Base-by-base conservation (phyloP, 2,329 filamentous ascomycete genomes). In the Massarina eburnea region DNA sequence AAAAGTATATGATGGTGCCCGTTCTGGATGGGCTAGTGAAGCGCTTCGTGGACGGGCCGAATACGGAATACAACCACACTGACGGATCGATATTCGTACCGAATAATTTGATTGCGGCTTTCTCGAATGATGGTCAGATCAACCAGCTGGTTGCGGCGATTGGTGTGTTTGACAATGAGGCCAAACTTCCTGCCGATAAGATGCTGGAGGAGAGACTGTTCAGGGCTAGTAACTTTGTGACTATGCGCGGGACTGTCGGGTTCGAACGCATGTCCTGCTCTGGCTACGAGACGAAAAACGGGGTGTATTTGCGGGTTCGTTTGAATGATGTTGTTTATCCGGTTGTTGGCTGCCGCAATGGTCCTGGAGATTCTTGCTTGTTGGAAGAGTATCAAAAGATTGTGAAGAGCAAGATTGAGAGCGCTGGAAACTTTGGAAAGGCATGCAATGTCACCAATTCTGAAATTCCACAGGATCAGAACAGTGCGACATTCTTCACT, bases 51-150 rank as follows among this genome's bases (percentile, higher is more conserved):
- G 62, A 75, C 18, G 82, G 81, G 0, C 79, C 81, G 0, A 73
- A 72, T 9, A 67, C 74, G 2, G 74, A 69, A 1, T 82, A 80
- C 29, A 75, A 64, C 2, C 71, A 67, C 10, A 66, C 67, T 3
- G 74, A 79, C 20, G 77, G 78, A 4, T 69, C 67, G 4, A 61
- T 58, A 0, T 83, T 80, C 51, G 58, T 64, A 3, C 60, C 85
- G 0, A 82, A 82, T 5, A 78, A 76, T 32, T 70, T 88, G 17
- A 73, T 86, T 9, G 77, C 82, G 39, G 75, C 75, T 1, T 88
- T 88, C 61, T 70, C 83, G 29, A 85, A 87, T 48, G 84, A 87
- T 54, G 83, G 83, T 3, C 84, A 87, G 57, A 74, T 86, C 32
- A 82, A 78, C 39, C 78, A 87, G 64, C 70, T 86, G 6, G 76